These are phyloP conservation scores for Ogataea trehalophila DNA, from an alignment of 805 yeast species.

Conservation along the genomic window DNA sequence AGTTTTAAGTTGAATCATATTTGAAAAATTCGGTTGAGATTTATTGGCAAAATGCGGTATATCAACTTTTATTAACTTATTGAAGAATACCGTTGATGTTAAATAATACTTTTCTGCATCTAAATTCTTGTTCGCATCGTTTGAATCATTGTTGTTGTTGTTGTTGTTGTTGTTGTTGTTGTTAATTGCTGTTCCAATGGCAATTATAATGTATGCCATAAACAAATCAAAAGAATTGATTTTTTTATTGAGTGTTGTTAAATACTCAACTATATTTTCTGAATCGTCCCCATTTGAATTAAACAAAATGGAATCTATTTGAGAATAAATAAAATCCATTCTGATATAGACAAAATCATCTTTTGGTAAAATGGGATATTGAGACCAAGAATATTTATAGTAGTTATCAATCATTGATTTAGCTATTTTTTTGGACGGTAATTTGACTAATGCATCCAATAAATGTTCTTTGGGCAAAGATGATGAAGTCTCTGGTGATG, in stretches of 20 bases:
- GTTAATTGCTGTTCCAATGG: slow-evolving; percentile 13
- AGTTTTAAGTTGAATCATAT: no score
- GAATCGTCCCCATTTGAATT: neutral
- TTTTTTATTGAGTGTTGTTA: neutral
- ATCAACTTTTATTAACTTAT: no score
- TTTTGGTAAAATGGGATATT: slow-evolving; percentile 11
- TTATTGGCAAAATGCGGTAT: no score
- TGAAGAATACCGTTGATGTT: no score
- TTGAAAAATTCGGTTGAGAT: no score
- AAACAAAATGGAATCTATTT: slow-evolving; percentile 1
- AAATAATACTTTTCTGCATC: no score
- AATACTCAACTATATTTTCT: neutral
- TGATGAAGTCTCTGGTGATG: no score
- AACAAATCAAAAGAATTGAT: slow-evolving; percentile 13
- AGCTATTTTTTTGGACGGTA: slow-evolving; percentile 3
- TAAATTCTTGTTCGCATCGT: no score
- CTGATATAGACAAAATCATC: slow-evolving; percentile 3
- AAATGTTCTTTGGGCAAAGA: neutral
- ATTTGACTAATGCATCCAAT: neutral
- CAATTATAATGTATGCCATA: slow-evolving; percentile 9
- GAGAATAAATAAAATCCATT: slow-evolving; percentile 3
- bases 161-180: neutral
- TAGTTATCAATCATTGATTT: slow-evolving; percentile 6
- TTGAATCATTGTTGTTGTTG: no score
- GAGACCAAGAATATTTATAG: slow-evolving; percentile 14